Evolutionary conservation across 2,329 filamentous ascomycete genomes (phyloP), one percentile per base, ranked within the genome.

Genomic region (Trichoderma polysporum): DNA sequence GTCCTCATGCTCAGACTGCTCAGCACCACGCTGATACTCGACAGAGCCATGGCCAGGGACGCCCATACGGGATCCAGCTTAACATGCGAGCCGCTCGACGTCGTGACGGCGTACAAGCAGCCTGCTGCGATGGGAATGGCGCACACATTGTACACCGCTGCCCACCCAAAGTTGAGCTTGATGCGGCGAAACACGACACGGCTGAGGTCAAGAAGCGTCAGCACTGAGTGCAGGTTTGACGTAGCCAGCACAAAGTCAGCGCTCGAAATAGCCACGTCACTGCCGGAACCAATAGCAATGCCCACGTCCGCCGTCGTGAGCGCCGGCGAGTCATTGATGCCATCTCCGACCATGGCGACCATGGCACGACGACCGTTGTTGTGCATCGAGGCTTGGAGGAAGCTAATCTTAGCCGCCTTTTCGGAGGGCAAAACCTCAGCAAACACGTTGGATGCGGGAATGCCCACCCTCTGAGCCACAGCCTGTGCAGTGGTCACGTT

Each of bases 1-100:
- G 77, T 84, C 75, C 89, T 86, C 80, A 97, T 78, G 58, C 88
- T 83, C 73, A 97, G 79, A 80, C 91, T 94, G 76, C 93, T 97
- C 74, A 87, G 80, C 59, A 97, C 91, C 53, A 98, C 94, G 74
- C 91, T 95, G 71, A 97, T 89, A 77, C 91, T 94, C 78, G 93
- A 97, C 77, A 94, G 78, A 29, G 94, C 94, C 94, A 97, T 98
- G 1, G 94, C 94, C 76, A 97, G 79, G 71, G 89, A 90, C 5
- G 94, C 94, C 94, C 94, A 97, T 1, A 91, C 91, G 0, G 91
- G 91, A 76, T 92, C 89, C 54, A 94, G 79, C 68, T 86, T 81
- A 22, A 93, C 78, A 74, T 91, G 90, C 33, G 76, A 75, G 1
- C 83, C 84, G 2, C 75, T 73, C 3, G 77, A 76, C 54, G 82